Percentiles rank a stretch among this genome's conserved stretches.
Conservation (phyloP, 495 filamentous ascomycete species). For the Xylaria longipes region DNA sequence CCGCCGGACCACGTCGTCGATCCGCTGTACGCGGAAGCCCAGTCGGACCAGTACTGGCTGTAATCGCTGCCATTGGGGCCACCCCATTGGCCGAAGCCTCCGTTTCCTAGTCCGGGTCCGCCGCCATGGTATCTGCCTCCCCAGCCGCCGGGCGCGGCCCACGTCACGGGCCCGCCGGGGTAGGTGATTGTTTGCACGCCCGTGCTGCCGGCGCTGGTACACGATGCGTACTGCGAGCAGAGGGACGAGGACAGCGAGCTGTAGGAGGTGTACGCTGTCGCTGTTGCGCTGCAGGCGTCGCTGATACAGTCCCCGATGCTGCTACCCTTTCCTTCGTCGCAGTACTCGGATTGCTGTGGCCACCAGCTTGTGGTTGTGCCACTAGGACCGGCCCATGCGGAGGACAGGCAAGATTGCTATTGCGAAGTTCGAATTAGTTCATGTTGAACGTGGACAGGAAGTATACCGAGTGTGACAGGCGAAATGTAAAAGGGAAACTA, state of each 20-base stretch:
- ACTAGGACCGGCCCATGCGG: constrained; percentile 42
- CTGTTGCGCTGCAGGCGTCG: constrained; percentile 46
- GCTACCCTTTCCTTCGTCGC: constrained; percentile 43
- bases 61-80: constrained; percentile 27
- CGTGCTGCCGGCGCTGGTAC: constrained; percentile 47
- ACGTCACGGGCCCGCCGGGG: constrained; percentile 48
- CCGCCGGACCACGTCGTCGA: constrained; percentile 51
- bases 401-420: constrained; percentile 52
- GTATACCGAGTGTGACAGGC: background rate
- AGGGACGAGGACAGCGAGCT: constrained; percentile 49
- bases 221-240: constrained; percentile 46
- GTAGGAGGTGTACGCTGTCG: constrained; percentile 49
- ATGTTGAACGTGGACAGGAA: background rate
- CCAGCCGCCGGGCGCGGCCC: constrained; percentile 40
- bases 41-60: constrained; percentile 40
- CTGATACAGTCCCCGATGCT: constrained; percentile 46
- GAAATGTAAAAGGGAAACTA: background rate
- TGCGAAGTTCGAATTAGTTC: background rate
- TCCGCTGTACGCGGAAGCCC: constrained; percentile 38
- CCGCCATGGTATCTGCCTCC: constrained; percentile 25
- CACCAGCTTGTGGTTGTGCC: constrained; percentile 39
- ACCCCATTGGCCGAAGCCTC: constrained; percentile 20
- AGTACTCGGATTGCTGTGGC: constrained; percentile 54
- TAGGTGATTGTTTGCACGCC: constrained; percentile 50
- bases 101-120: constrained; percentile 18